Evolutionary conservation across 352 stramenopile genomes (phyloP), one percentile per base, ranked within the genome.

Genomic region (Phytophthora cryptogea): DNA sequence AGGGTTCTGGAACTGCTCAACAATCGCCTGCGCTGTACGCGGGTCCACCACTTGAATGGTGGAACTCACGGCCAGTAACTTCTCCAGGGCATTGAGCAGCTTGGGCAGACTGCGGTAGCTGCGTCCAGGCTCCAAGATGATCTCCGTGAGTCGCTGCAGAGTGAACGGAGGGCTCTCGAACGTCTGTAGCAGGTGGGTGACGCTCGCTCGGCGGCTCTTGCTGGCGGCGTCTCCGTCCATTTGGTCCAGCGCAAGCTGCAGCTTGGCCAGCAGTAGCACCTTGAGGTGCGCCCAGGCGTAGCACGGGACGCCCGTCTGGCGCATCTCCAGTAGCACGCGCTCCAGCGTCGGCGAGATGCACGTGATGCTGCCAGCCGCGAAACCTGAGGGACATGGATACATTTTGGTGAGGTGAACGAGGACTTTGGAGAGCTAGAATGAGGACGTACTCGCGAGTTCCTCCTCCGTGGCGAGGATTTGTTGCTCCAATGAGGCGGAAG

Each of bases 151-250:
- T 0, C 85, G 72, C 61, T 94, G 85, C 54, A 94, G 74, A 49
- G 85, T 94, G 64, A 94, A 94, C 32, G 85, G 85, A 28, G 85
- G 80, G 57, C 61, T 75, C 56, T 91, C 79, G 45, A 89, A 91
- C 8, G 82, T 80, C 44, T 77, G 68, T 33, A 91, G 69, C 59
- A 86, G 57, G 41, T 83, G 73, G 17, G 74, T 76, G 63, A 91
- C 70, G 52, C 68, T 81, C 47, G 71, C 66, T 17, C 79, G 75
- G 10, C 76, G 72, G 46, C 74, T 64, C 54, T 88, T 83, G 63
- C 76, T 81, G 32, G 65, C 80, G n/a, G 80, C 74, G 27, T 66
- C 64, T 14, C 71, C 73, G 42, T 81, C 77, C 63, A 92, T 76
- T 7, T 64, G 54, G 48, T 89, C 80, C 41, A 94, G 70, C 35